Evolutionary conservation across 1,284 basidiomycete genomes (phyloP).

Genomic region (Ceratobasidium sp.): DNA sequence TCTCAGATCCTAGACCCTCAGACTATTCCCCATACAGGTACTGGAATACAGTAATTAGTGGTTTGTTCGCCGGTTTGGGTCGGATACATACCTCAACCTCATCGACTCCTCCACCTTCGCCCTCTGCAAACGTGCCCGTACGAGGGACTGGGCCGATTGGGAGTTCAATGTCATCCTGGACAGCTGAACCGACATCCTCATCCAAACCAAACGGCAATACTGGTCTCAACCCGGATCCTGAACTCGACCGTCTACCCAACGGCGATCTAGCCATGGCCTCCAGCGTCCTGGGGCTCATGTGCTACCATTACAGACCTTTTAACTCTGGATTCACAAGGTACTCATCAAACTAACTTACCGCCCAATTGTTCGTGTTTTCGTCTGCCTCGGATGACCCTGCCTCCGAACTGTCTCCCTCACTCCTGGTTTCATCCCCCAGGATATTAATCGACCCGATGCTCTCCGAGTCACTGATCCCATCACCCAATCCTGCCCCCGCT

Average conservation of each 20-base stretch:
- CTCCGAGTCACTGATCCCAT: slow-evolving; percentile 87
- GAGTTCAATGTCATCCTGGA: slow-evolving; percentile 61
- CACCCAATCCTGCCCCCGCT: slow-evolving; percentile 56
- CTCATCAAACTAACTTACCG: slow-evolving; percentile 61
- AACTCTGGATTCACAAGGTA: not conserved
- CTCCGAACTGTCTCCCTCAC: slow-evolving; percentile 63
- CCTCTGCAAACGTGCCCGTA: slow-evolving; percentile 69
- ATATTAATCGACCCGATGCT: slow-evolving; percentile 88
- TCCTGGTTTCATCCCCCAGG: slow-evolving; percentile 74
- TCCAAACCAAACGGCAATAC: slow-evolving; percentile 81
- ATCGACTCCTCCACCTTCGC: slow-evolving; percentile 68
- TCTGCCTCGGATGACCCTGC: slow-evolving; percentile 63
- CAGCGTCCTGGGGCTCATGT: slow-evolving; percentile 93
- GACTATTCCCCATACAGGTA: slow-evolving; percentile 53
- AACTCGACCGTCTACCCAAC: slow-evolving; percentile 72
- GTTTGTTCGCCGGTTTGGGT: not conserved
- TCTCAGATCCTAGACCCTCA: not conserved
- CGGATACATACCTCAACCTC: slow-evolving; percentile 65
- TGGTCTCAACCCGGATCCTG: slow-evolving; percentile 79
- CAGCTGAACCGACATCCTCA: slow-evolving; percentile 69
- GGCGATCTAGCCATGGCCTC: slow-evolving; percentile 88
- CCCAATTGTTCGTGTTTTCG: slow-evolving; percentile 91
- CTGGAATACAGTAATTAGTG: slow-evolving; percentile 38
- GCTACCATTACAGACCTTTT: slow-evolving; percentile 57
- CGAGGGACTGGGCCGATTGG: slow-evolving; percentile 77